phyloP scores from a whole-genome alignment of 768 basidiomycete genomes.

The Ramaria rubella region DNA sequence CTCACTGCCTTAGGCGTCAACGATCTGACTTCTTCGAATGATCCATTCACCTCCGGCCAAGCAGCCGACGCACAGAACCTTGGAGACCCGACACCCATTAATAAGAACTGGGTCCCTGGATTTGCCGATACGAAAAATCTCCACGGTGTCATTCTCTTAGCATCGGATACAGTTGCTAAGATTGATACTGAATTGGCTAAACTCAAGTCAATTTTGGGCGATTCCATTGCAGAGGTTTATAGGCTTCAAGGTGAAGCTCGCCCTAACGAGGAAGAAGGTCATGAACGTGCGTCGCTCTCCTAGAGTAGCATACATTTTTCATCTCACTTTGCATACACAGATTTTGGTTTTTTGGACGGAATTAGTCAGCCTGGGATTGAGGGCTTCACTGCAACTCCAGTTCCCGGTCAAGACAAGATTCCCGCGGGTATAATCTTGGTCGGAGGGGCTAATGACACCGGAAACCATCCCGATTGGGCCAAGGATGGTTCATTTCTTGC shows the following conservation, averaged over 20 bases:
- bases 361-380: constrained; percentile 43
- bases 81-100: constrained; percentile 34
- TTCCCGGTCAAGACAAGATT: constrained; percentile 29
- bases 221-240: constrained; percentile 13
- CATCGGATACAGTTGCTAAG: constrained; percentile 19
- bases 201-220: constrained; percentile 15
- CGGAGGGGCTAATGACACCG: constrained; percentile 37
- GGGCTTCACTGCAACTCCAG: constrained; percentile 18
- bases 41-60: constrained; percentile 38
- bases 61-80: constrained; percentile 30
- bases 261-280: constrained; percentile 29
- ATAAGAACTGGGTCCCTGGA: constrained; percentile 37
- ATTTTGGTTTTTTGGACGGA: constrained; percentile 50
- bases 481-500: constrained; percentile 26
- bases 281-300: constrained; percentile 30
- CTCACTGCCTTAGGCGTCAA: constrained; percentile 24
- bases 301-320: background rate
- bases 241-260: constrained; percentile 29
- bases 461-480: constrained; percentile 27
- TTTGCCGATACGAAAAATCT: constrained; percentile 37
- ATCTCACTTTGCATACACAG: background rate
- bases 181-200: constrained; percentile 21
- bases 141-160: constrained; percentile 40
- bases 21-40: constrained; percentile 24
- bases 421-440: constrained; percentile 38